Evolutionary conservation across 202 grass and related monocot genomes (phyloP).

Genomic region (Elaeis oleifera): DNA sequence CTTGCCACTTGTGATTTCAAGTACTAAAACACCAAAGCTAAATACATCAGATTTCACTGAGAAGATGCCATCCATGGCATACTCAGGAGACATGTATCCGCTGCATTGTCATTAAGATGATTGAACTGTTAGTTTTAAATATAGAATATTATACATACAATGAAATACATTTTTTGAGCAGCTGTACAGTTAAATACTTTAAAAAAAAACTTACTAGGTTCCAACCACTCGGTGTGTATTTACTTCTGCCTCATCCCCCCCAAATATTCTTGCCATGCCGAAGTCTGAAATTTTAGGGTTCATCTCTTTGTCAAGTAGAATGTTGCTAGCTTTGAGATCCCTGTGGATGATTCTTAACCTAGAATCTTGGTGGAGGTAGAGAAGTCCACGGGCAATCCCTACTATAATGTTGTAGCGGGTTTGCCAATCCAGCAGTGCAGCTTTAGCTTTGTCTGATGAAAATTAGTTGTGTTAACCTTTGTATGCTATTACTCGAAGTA

Average conservation of each 20-base stretch:
- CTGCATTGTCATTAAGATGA: slow-evolving; percentile 14
- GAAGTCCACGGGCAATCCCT: slow-evolving; percentile 43
- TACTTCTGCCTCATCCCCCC: slow-evolving; percentile 14
- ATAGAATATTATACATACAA: not conserved
- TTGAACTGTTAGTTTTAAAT: not conserved
- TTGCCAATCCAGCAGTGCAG: slow-evolving; percentile 23
- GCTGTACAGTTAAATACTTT: not conserved
- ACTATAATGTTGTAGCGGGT: slow-evolving; percentile 39
- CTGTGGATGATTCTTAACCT: slow-evolving; percentile 71
- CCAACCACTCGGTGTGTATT: slow-evolving; percentile 40
- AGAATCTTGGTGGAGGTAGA: slow-evolving; percentile 69
- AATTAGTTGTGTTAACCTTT: too few species aligned
- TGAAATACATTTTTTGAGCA: not conserved
- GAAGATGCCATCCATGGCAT: slow-evolving; percentile 49
- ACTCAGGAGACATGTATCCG: slow-evolving; percentile 68
- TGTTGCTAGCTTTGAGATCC: slow-evolving; percentile 65
- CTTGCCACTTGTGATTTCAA: slow-evolving; percentile 53
- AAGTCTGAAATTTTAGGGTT: slow-evolving; percentile 80
- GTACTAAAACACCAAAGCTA: slow-evolving; percentile 60
- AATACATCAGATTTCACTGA: slow-evolving; percentile 61
- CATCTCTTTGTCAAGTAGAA: slow-evolving; percentile 55
- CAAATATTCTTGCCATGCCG: slow-evolving; percentile 42
- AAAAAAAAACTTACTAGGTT: slow-evolving; percentile 31
- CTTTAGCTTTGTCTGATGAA: not conserved
- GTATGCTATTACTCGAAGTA: too few species aligned